A percentile compares a stretch with the other conserved stretches of the same genome.
These are phyloP conservation scores for Cucurbita pepo DNA, from an alignment of 306 rosid genomes.

Conservation along the genomic window DNA sequence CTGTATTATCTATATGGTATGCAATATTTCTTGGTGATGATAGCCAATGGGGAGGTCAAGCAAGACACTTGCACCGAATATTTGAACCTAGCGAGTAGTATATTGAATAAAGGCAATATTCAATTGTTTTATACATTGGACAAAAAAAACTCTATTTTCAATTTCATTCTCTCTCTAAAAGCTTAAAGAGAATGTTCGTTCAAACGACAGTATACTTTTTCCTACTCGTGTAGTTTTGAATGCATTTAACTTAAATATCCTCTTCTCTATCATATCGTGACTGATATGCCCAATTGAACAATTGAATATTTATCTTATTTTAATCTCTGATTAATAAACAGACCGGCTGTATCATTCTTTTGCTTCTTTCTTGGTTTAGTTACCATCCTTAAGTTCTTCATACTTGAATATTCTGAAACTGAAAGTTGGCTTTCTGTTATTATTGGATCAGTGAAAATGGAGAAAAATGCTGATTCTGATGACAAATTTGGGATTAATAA, in stretches of 20 bases:
- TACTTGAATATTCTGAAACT: background rate
- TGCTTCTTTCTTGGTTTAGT: background rate
- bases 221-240: background rate
- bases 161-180: background rate
- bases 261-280: background rate
- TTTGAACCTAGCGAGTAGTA: background rate
- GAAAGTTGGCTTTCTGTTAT: background rate
- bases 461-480: slow-evolving; percentile 21
- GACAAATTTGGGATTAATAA: slow-evolving; percentile 29
- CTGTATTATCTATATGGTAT: slow-evolving; percentile 6
- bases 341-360: background rate
- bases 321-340: background rate
- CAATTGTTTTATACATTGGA: background rate
- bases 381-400: background rate
- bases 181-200: background rate
- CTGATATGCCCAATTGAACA: background rate
- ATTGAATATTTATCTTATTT: background rate
- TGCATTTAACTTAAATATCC: background rate
- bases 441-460: slow-evolving; percentile 29
- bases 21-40: background rate
- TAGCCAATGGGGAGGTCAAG: background rate
- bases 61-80: background rate
- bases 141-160: background rate
- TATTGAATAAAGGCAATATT: background rate
- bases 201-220: background rate